Evolutionary conservation across 345 rosid species (phyloP), one percentile per base, ranked within the genome.

Genomic region (Boechera stricta): DNA sequence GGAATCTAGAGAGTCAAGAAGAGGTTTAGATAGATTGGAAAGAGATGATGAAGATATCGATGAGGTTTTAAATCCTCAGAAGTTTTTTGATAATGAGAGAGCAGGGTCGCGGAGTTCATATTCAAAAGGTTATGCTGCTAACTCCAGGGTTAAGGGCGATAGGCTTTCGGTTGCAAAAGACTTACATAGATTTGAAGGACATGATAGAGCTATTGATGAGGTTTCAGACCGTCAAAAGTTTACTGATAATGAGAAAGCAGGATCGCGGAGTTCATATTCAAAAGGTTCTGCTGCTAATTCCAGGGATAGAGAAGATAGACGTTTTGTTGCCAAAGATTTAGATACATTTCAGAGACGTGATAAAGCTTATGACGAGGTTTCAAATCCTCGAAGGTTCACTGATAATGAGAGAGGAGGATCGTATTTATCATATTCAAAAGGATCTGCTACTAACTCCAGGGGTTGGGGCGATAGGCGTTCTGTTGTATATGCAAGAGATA

Each of bases 221-320:
- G 45, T 41, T 73, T 35, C 64, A 24, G 66, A 57, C 58, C 15
- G 64, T 57, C 77, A 39, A 31, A 71, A 39, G n/a, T 65, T 47
- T 65, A 57, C n/a, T 57, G 77, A 78, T 58, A 72, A 29, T 11
- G 80, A 51, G 73, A 69, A 66, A 48, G 75, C 69, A 74, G 82
- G 82, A 64, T 24, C 73, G 1, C 65, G 7, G 47, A 35, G 18
- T 73, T 71, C 84, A 42, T 84, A 54, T 77, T 60, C 76, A 38
- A 69, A 47, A 69, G 83, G 65, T 44, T 80, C 82, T 73, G 73
- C 82, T 79, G 65, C 82, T 51, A 69, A 68, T 77, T 86, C 83
- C 38, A 86, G 82, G 81, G 90, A 91, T 69, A 86, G 97, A 90
- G 89, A 84, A 49, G 81, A 72, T 56, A 87, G 83, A 15, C 79